Evolutionary conservation across 495 filamentous ascomycete genomes (phyloP).

Genomic region (Annulohypoxylon moriforme): DNA sequence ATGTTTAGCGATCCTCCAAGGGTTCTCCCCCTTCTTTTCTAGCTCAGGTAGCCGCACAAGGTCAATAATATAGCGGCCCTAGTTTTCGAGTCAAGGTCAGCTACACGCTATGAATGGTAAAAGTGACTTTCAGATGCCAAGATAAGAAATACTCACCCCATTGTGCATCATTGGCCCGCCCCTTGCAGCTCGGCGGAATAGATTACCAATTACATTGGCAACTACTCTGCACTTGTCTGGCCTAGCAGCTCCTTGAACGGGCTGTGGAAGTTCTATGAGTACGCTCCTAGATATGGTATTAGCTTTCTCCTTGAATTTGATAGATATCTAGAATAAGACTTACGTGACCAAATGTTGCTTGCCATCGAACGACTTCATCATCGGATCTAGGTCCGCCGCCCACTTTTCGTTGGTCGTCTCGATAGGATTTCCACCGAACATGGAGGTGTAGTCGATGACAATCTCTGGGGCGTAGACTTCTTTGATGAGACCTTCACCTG

Average conservation of each 20-base stretch:
- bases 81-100: neutral
- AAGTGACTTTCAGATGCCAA: neutral
- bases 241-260: constrained; percentile 16
- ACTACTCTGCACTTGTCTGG: constrained; percentile 36
- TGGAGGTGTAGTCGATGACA: constrained; percentile 48
- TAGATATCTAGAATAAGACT: neutral
- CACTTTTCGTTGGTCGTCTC: constrained; percentile 38
- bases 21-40: constrained; percentile 44
- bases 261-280: constrained; percentile 43
- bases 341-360: constrained; percentile 47
- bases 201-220: constrained; percentile 28
- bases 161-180: constrained; percentile 43
- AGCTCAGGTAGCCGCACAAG: constrained; percentile 38
- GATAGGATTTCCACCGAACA: constrained; percentile 44
- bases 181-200: constrained; percentile 19
- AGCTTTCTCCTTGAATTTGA: neutral
- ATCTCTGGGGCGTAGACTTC: constrained; percentile 46
- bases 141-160: constrained; percentile 30
- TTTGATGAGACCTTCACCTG: constrained; percentile 24
- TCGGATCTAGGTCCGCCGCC: constrained; percentile 23
- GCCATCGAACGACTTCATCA: constrained; percentile 35
- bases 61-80: constrained; percentile 35
- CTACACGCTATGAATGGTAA: neutral
- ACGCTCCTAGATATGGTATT: constrained; percentile 26
- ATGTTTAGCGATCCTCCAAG: constrained; percentile 47